Conservation (phyloP, 768 basidiomycete genomes). For the Rossbeevera mucosa region DNA sequence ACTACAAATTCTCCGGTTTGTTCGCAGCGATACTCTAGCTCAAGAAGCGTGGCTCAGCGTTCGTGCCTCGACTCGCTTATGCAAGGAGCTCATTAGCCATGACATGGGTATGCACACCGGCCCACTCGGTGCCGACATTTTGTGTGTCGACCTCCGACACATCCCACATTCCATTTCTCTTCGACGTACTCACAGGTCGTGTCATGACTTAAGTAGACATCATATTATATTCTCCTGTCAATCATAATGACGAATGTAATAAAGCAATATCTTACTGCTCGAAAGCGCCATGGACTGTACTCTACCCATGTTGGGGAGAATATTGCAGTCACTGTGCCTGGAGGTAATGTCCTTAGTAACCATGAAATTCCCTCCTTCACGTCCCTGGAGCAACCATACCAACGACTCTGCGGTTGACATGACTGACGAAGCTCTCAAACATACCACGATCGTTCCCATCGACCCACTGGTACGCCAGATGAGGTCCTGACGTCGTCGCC, state of each 20-base stretch:
- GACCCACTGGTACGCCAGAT: constrained; percentile 54
- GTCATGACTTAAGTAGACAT: no score
- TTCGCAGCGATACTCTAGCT: constrained; percentile 95
- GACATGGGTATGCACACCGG: constrained; percentile 97
- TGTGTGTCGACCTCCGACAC: background rate
- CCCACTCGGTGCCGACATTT: background rate
- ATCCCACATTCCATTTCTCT: background rate
- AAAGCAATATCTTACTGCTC: background rate
- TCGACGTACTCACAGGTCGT: no score
- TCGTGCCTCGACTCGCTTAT: constrained; percentile 93
- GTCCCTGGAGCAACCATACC: background rate
- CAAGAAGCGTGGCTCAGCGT: constrained; percentile 94
- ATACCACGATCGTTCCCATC: constrained; percentile 51
- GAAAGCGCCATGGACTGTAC: background rate
- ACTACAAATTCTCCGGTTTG: constrained; percentile 65
- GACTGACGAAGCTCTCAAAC: constrained; percentile 66
- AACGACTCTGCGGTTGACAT: constrained; percentile 51
- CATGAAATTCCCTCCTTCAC: background rate
- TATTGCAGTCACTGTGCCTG: background rate
- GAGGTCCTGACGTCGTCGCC: background rate
- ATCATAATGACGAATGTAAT: no score
- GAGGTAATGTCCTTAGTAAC: background rate
- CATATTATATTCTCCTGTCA: no score
- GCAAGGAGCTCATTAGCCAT: constrained; percentile 90
- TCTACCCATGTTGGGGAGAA: background rate